Evolutionary conservation across 441 rosid genomes (phyloP).

Genomic region (Pelargonium myrrhifolium): DNA sequence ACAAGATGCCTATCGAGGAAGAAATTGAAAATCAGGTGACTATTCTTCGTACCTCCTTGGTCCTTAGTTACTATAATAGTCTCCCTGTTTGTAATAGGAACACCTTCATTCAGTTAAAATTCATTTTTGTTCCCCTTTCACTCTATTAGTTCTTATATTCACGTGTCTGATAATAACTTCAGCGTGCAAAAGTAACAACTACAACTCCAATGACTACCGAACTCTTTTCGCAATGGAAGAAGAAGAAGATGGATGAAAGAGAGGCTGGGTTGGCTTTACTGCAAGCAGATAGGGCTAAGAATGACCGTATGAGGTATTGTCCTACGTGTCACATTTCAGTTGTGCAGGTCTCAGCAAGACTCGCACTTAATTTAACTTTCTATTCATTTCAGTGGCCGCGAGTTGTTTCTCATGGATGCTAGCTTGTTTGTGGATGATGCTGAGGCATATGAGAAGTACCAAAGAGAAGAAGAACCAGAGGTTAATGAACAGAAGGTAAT

Average conservation of each 20-base stretch:
- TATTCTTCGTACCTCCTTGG: too few relatives aligned
- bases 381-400: conserved; percentile 68
- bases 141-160: too few relatives aligned
- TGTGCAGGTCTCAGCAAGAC: background rate
- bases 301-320: conserved; percentile 87
- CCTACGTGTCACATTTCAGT: background rate
- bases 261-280: conserved; percentile 78
- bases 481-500: conserved; percentile 50
- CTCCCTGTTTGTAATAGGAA: too few relatives aligned
- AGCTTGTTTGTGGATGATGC: conserved; percentile 94
- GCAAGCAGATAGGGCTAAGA: conserved; percentile 90
- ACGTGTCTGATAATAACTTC: conserved; percentile 17
- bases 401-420: conserved; percentile 78
- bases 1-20: conserved; percentile 68
- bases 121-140: too few relatives aligned
- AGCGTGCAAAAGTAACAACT: conserved; percentile 66
- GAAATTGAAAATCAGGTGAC: conserved; percentile 84
- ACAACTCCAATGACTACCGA: conserved; percentile 86
- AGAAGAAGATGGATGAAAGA: conserved; percentile 70
- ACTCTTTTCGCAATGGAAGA: conserved; percentile 85
- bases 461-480: conserved; percentile 60
- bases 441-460: conserved; percentile 68
- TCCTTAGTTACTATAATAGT: too few relatives aligned
- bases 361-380: conserved; percentile 18
- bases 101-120: too few relatives aligned